Conservation (phyloP, 768 basidiomycete species). For the Pisolithus albus region DNA sequence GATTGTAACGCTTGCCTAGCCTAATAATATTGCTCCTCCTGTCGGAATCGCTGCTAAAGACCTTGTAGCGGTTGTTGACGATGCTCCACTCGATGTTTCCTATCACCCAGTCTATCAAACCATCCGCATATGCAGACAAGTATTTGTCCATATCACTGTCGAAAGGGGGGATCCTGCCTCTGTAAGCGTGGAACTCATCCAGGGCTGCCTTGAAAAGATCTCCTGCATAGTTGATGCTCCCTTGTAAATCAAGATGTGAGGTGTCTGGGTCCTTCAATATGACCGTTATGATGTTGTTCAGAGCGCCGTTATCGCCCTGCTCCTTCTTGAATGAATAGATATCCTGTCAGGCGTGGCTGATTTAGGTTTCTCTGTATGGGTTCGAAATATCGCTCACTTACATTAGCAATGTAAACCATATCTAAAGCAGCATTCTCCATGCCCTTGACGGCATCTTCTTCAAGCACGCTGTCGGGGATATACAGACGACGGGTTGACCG, state of each 20-base stretch:
- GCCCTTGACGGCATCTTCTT: constrained; percentile 16
- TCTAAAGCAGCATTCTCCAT: constrained; percentile 23
- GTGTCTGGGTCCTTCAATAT: constrained; percentile 20
- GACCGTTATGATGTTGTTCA: constrained; percentile 23
- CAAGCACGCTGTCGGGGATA: constrained; percentile 18
- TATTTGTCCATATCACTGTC: constrained; percentile 11
- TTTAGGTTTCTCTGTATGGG: not conserved
- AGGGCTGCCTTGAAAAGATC: constrained; percentile 17
- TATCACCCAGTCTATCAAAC: constrained; percentile 19
- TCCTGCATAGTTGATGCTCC: constrained; percentile 15
- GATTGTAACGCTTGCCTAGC: constrained; percentile 5
- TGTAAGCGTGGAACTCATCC: constrained; percentile 18
- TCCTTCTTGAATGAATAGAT: constrained; percentile 28
- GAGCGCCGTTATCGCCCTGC: constrained; percentile 19
- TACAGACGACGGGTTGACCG: constrained; percentile 21
- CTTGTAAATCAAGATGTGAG: constrained; percentile 18
- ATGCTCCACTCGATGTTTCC: constrained; percentile 25
- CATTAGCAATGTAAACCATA: constrained; percentile 22
- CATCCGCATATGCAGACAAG: constrained; percentile 18
- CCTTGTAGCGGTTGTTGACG: constrained; percentile 22
- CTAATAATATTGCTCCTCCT: constrained; percentile 17
- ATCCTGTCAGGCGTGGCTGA: constrained; percentile 8
- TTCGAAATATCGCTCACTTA: constrained; percentile 1
- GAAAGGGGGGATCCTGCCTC: constrained; percentile 14
- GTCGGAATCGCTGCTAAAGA: constrained; percentile 15